phyloP scores from a whole-genome alignment of 2,329 filamentous ascomycete genomes.

The Diaporthe sp. region DNA sequence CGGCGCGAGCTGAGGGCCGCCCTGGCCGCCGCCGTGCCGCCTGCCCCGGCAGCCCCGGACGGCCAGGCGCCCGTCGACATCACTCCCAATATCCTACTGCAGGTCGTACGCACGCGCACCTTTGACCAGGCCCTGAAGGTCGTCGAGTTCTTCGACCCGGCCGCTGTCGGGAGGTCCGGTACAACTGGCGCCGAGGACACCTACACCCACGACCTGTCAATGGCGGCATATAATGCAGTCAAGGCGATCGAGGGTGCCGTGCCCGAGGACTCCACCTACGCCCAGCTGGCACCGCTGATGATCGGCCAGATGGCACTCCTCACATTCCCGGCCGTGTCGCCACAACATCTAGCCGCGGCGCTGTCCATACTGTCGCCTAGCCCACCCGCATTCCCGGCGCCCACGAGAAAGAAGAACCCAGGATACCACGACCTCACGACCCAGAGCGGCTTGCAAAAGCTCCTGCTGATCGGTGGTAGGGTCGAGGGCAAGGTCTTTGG shows the following conservation, averaged over 20 bases:
- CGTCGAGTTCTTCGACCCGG: constrained; percentile 81
- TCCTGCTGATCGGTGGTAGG: constrained; percentile 86
- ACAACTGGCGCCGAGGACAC: constrained; percentile 45
- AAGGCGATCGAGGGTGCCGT: constrained; percentile 46
- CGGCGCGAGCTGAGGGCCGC: constrained; percentile 72
- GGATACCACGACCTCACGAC: constrained; percentile 83
- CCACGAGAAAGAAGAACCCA: constrained; percentile 79
- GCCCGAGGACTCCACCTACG: constrained; percentile 55
- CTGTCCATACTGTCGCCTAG: constrained; percentile 81
- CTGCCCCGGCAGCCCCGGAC: constrained; percentile 43
- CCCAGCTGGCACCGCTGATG: constrained; percentile 78
- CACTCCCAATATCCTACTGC: constrained; percentile 75
- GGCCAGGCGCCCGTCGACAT: constrained; percentile 55
- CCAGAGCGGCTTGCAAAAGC: constrained; percentile 85
- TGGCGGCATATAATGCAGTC: constrained; percentile 61
- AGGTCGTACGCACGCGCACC: constrained; percentile 90
- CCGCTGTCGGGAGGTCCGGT: constrained; percentile 45
- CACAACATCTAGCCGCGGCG: constrained; percentile 83
- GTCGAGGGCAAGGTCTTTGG: constrained; percentile 90
- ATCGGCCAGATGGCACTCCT: constrained; percentile 84
- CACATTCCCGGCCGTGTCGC: constrained; percentile 84
- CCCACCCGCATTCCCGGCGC: constrained; percentile 79
- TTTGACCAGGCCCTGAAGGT: constrained; percentile 87
- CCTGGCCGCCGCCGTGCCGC: constrained; percentile 52
- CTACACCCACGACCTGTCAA: constrained; percentile 65